phyloP scores from a whole-genome alignment of 345 rosid species.

The Turritis glabra region DNA sequence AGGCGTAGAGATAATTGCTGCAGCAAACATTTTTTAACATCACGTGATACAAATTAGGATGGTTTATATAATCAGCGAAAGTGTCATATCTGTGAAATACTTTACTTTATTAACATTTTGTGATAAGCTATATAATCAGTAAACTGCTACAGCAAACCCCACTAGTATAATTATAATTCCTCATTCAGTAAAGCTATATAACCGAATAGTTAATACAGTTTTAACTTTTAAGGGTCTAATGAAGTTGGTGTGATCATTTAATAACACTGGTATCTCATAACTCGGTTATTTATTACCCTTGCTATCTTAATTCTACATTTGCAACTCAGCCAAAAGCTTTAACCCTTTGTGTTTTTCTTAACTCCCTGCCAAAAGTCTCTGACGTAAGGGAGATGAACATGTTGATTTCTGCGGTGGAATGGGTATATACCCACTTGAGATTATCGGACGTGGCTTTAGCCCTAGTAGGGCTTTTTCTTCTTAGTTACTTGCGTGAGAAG shows the following conservation, averaged over 20 bases:
- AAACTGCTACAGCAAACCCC: constrained; percentile 1
- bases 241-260: constrained; percentile 35
- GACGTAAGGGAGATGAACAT: constrained; percentile 7
- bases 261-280: constrained; percentile 5
- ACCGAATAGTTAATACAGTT: background rate
- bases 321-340: constrained; percentile 8
- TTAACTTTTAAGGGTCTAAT: background rate
- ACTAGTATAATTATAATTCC: constrained; percentile 5
- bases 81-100: constrained; percentile 5
- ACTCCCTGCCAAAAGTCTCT: background rate
- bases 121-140: constrained; percentile 7
- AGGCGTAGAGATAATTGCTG: background rate
- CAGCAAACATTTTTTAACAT: background rate
- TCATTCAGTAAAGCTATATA: constrained; percentile 5
- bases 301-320: background rate
- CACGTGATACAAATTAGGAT: constrained; percentile 12
- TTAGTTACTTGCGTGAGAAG: constrained; percentile 54
- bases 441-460: constrained; percentile 49
- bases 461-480: constrained; percentile 50
- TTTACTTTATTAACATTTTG: constrained; percentile 1
- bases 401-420: constrained; percentile 24
- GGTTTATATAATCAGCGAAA: constrained; percentile 6
- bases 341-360: background rate
- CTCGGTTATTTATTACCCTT: constrained; percentile 10
- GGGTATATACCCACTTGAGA: constrained; percentile 33